Base-by-base conservation (phyloP, 441 rosid genomes). In the Pelargonium citronellum region DNA sequence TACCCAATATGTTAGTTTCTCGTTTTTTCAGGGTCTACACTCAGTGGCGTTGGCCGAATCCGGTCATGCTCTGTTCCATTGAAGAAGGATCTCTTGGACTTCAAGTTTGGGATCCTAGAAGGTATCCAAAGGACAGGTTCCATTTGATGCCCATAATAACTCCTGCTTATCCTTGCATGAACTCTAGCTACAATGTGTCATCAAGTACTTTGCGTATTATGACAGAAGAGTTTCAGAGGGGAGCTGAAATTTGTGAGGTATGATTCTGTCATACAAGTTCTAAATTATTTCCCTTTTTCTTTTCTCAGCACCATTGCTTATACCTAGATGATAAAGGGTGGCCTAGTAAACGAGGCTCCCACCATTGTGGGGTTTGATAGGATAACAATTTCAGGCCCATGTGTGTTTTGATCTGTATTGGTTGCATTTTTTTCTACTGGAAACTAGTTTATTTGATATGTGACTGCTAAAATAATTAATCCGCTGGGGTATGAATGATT, bases 21-120 rank as follows among this genome's bases (percentile, higher is more conserved):
- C 90, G 96, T 69, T 94, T 94, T 86, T 94, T 94, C 75, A 85
- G 94, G 85, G 99, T 94, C 53, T 94, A 85, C 76, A 90, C 88
- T 34, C 94, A 89, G 74, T 94, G 99, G 97, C 96, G 96, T 37
- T 94, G 97, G 99, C 96, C 99, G 61, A 94, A 91, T 75, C 97
- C 97, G 5, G 96, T 94, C 39, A 80, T 94, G 91, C 94, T 94
- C 64, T 94, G 96, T 79, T 77, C 84, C 2, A 94, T 91, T 61
- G 96, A 87, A 74, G 99, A 89, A 79, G 85, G 99, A 67, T 76
- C 94, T 65, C 90, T 90, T 68, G 97, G 99, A 69, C 89, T 90
- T 80, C 96, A 85, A 80, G 83, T 91, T 82, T 95, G 97, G 99
- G 96, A 95, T 83, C 99, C 99, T 65, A 84, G 97, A 82, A 87